A percentile compares a stretch with the other conserved stretches of the same genome.
Evolutionary conservation across 257 asterid species (phyloP).

Genomic region (Capsicum pubescens): DNA sequence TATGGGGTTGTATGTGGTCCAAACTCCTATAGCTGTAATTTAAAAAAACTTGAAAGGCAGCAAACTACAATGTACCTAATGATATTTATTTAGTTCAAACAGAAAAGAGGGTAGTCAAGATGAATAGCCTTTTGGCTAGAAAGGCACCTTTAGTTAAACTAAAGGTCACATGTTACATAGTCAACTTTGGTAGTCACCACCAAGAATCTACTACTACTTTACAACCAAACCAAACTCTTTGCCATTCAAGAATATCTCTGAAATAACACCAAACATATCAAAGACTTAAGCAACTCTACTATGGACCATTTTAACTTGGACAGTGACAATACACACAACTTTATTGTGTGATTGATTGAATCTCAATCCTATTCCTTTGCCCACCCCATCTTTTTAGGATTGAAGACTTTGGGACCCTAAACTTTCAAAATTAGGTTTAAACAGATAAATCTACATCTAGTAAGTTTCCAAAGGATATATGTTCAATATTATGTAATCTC

Average conservation of each 20-base stretch:
- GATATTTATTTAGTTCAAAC: neutral
- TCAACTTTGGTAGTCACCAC: conserved; percentile 27
- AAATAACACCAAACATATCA: conserved; percentile 24
- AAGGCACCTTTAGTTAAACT: neutral
- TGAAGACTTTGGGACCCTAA: neutral
- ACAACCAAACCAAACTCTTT: conserved; percentile 28
- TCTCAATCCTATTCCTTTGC: neutral
- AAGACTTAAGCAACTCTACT: conserved; percentile 23
- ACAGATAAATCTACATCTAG: conserved; percentile 39
- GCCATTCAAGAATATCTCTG: conserved; percentile 24
- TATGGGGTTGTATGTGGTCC: neutral
- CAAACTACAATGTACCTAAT: conserved; percentile 15
- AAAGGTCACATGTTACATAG: conserved; percentile 10
- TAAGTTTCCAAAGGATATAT: conserved; percentile 18
- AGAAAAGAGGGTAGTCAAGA: neutral
- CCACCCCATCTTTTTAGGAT: neutral
- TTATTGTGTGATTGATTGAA: conserved; percentile 21
- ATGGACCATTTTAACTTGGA: conserved; percentile 27
- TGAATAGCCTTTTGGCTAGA: conserved; percentile 9
- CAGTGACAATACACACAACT: conserved; percentile 25
- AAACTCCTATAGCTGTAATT: conserved; percentile 14
- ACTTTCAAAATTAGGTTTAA: conserved; percentile 1
- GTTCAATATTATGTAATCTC: conserved; percentile 9
- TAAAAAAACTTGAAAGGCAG: neutral
- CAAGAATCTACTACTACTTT: conserved; percentile 25